Conservation (phyloP, 169 alveolate species). For the Eimeria acervulina region DNA sequence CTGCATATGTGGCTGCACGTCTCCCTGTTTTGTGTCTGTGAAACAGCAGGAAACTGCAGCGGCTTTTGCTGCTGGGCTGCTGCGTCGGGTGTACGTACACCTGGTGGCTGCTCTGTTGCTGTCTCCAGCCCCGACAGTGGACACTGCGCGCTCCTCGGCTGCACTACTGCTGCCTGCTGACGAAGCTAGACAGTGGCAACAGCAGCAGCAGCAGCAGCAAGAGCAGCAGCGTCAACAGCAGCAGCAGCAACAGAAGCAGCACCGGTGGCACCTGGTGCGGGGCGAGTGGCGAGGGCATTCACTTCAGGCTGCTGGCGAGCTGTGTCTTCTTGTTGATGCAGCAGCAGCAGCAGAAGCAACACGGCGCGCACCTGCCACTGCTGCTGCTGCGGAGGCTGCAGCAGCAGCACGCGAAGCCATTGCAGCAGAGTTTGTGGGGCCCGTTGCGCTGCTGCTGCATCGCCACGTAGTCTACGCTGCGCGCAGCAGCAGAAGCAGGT, state of each 20-base stretch:
- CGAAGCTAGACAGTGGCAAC: constrained; percentile 45
- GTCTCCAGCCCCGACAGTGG: background rate
- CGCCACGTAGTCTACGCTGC: background rate
- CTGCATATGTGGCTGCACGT: constrained; percentile 36
- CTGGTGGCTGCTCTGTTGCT: constrained; percentile 10
- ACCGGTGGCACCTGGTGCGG: constrained; percentile 25
- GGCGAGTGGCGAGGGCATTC: background rate
- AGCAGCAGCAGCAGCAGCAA: constrained; percentile 31
- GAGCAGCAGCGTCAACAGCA: constrained; percentile 27
- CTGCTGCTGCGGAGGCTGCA: constrained; percentile 52
- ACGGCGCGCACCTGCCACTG: background rate
- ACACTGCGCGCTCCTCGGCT: background rate
- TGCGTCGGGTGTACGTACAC: constrained; percentile 47
- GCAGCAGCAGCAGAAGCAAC: constrained; percentile 62
- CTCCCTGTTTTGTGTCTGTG: constrained; percentile 33
- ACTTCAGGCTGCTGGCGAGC: constrained; percentile 12
- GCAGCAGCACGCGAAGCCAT: constrained; percentile 59
- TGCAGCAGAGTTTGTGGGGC: constrained; percentile 30
- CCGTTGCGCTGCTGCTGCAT: constrained; percentile 53
- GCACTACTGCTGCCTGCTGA: constrained; percentile 62
- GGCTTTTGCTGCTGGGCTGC: constrained; percentile 39
- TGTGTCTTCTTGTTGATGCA: background rate
- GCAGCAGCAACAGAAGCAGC: constrained; percentile 60
- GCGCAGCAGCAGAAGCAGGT: constrained; percentile 47
- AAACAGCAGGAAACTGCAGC: constrained; percentile 59